phyloP scores from a whole-genome alignment of 495 filamentous ascomycete species.

The Xylaria flabelliformis region DNA sequence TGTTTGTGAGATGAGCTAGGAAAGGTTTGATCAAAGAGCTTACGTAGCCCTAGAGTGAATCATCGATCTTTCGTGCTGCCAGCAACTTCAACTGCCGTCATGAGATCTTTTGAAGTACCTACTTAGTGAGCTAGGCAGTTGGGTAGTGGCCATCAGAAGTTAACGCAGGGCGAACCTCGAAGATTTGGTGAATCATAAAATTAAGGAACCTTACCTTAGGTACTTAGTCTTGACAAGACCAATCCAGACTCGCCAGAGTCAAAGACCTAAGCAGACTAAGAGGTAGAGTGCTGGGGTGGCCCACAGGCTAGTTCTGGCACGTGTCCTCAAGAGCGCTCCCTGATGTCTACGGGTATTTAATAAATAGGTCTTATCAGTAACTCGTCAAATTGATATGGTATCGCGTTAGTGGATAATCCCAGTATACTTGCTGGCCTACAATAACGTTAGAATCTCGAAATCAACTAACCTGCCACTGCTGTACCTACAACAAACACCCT shows the following conservation, averaged over 20 bases:
- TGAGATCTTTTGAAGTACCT: too few relatives aligned
- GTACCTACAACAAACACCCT: not conserved
- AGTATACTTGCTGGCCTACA: not conserved
- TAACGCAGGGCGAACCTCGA: not conserved
- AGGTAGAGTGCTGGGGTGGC: not conserved
- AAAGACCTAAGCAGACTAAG: too few relatives aligned
- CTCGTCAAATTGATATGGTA: not conserved
- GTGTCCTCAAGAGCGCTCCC: slow-evolving; percentile 36
- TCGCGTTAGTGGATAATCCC: slow-evolving; percentile 34
- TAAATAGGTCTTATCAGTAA: slow-evolving; percentile 17
- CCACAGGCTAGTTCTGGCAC: slow-evolving; percentile 29
- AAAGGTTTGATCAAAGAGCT: too few relatives aligned
- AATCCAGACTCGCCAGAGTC: too few relatives aligned
- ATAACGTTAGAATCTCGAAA: slow-evolving; percentile 4
- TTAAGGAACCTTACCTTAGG: not conserved
- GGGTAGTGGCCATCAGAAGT: not conserved
- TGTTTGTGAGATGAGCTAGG: too few relatives aligned
- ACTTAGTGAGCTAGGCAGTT: not conserved
- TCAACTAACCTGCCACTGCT: not conserved
- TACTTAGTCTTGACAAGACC: not conserved
- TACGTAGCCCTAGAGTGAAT: too few relatives aligned
- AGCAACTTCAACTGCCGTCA: too few relatives aligned
- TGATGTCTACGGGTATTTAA: slow-evolving; percentile 14
- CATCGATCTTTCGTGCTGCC: too few relatives aligned
- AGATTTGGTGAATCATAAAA: not conserved